phyloP scores from a whole-genome alignment of 345 rosid species.

The Arabis alpina region DNA sequence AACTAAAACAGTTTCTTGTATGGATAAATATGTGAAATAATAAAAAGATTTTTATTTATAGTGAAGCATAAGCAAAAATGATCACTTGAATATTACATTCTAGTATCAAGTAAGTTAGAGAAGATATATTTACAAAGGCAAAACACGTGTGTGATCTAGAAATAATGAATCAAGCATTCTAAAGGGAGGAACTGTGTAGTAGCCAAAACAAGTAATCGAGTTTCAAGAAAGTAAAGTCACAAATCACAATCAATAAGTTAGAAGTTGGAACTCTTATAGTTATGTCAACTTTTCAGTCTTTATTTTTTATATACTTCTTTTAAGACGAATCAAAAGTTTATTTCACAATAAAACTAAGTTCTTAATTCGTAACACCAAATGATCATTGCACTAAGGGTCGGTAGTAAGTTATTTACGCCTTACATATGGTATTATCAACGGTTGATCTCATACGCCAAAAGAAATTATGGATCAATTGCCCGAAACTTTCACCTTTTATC shows the following conservation, averaged over 20 bases:
- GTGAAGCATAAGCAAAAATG: background rate
- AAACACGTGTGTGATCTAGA: background rate
- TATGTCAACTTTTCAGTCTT: constrained; percentile 10
- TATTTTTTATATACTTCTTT: constrained; percentile 1
- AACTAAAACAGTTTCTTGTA: background rate
- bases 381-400: no score
- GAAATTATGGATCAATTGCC: no score
- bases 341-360: background rate
- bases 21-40: background rate
- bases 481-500: no score
- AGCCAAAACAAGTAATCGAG: background rate
- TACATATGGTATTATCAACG: no score
- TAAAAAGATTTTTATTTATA: no score
- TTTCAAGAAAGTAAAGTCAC: constrained; percentile 21
- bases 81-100: no score
- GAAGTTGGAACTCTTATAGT: constrained; percentile 27
- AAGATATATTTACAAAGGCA: no score
- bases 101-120: no score
- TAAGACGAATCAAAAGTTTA: background rate
- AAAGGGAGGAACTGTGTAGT: background rate
- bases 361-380: background rate
- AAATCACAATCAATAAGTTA: constrained; percentile 41
- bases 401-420: no score
- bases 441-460: no score
- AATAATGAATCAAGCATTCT: background rate